phyloP scores from a whole-genome alignment of 2,329 filamentous ascomycete genomes.

The Fusarium avenaceum region DNA sequence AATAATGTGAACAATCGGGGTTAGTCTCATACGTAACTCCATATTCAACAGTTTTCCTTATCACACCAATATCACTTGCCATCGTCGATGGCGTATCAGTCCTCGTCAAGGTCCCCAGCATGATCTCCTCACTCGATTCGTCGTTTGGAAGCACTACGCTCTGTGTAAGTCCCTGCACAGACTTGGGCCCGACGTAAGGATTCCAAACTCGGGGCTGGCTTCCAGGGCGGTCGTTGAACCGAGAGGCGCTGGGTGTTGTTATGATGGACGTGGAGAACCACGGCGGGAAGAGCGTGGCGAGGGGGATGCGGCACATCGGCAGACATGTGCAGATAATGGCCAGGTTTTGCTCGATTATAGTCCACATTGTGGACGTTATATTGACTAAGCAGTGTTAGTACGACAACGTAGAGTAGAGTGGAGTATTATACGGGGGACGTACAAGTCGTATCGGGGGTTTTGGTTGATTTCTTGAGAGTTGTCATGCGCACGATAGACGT shows the following conservation, averaged over 20 bases:
- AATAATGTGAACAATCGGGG: constrained; percentile 9
- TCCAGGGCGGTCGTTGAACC: constrained; percentile 13
- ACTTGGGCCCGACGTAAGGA: constrained; percentile 51
- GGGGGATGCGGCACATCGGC: constrained; percentile 57
- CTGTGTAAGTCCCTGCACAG: constrained; percentile 47
- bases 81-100: constrained; percentile 16
- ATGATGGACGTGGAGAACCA: constrained; percentile 47
- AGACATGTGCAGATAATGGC: constrained; percentile 58
- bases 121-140: constrained; percentile 54
- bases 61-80: constrained; percentile 43
- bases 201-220: constrained; percentile 49
- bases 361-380: constrained; percentile 56
- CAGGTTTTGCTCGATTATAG: constrained; percentile 57
- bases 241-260: constrained; percentile 11
- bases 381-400: constrained; percentile 44
- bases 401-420: no score
- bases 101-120: constrained; percentile 47
- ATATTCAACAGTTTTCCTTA: constrained; percentile 56
- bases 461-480: constrained; percentile 57
- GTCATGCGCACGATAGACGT: constrained; percentile 60
- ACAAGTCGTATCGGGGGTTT: constrained; percentile 56
- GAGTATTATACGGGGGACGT: constrained; percentile 16
- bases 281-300: constrained; percentile 55
- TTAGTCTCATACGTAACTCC: constrained; percentile 53
- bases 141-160: constrained; percentile 49